A percentile compares a stretch with the other conserved stretches of the same genome.
Evolutionary conservation across 805 yeast genomes (phyloP).

Genomic region (Candida wancherniae): DNA sequence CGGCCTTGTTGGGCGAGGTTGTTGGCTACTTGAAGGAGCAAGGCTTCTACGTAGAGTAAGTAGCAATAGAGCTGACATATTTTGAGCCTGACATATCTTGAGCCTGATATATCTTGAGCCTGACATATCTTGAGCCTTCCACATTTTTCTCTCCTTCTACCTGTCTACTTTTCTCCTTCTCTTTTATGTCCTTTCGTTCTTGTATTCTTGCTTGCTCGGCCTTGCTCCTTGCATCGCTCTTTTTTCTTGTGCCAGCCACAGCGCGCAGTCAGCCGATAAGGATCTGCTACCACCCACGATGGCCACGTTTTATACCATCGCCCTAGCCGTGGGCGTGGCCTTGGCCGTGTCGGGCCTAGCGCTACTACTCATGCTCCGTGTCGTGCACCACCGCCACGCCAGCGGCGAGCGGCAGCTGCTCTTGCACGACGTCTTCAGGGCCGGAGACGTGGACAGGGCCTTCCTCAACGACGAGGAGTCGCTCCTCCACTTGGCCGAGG

Average conservation of each 20-base stretch:
- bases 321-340: background rate
- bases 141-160: background rate
- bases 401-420: slow-evolving; percentile 7
- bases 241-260: no score
- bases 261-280: no score
- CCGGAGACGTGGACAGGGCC: slow-evolving; percentile 29
- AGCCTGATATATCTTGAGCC: slow-evolving; percentile 1
- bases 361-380: slow-evolving; percentile 1
- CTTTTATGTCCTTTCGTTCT: no score
- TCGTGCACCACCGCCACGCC: slow-evolving; percentile 1
- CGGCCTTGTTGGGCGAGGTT: slow-evolving; percentile 61
- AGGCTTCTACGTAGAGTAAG: slow-evolving; percentile 55
- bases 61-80: background rate
- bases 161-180: no score
- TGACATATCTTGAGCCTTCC: background rate
- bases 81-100: background rate
- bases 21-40: slow-evolving; percentile 72
- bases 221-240: no score
- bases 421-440: slow-evolving; percentile 8
- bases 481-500: slow-evolving; percentile 30
- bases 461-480: slow-evolving; percentile 39
- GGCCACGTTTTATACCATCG: no score
- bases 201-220: no score
- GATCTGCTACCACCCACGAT: no score
- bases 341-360: background rate